phyloP scores from a whole-genome alignment of 257 asterid genomes.

The Cruciata laevipes region DNA sequence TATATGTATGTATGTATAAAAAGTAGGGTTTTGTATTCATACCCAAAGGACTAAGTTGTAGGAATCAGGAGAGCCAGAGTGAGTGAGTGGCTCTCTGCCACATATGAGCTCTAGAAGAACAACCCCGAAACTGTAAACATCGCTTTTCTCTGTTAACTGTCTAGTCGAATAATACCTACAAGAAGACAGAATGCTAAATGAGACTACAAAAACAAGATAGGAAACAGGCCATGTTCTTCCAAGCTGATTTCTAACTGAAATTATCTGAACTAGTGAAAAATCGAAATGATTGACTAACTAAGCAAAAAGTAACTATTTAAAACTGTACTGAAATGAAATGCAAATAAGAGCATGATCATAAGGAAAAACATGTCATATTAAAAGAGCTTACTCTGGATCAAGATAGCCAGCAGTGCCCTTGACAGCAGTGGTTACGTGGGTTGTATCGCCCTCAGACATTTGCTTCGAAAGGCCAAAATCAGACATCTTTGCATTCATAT shows the following conservation, averaged over 20 bases:
- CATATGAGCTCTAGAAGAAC: conserved; percentile 92
- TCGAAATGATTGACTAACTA: neutral
- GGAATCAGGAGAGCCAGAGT: conserved; percentile 87
- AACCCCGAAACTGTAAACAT: conserved; percentile 86
- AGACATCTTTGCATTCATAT: conserved; percentile 84
- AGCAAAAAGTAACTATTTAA: neutral
- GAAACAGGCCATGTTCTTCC: neutral
- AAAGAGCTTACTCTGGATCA: conserved; percentile 74
- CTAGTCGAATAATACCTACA: conserved; percentile 79
- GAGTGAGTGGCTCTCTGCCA: conserved; percentile 87
- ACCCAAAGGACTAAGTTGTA: conserved; percentile 90
- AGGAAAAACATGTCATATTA: neutral
- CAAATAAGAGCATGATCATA: neutral
- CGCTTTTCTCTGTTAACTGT: conserved; percentile 90
- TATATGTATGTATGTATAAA: neutral
- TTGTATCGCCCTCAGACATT: conserved; percentile 65
- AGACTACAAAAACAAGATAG: neutral
- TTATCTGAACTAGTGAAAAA: neutral
- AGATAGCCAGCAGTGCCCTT: conserved; percentile 97
- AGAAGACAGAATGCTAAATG: neutral
- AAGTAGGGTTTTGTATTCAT: conserved; percentile 6
- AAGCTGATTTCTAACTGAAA: no score
- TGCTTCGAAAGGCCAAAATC: conserved; percentile 95
- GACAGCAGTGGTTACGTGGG: conserved; percentile 77
- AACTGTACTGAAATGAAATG: no score